Conservation (phyloP, 208 protist genomes). For the Porcisia deanei region DNA sequence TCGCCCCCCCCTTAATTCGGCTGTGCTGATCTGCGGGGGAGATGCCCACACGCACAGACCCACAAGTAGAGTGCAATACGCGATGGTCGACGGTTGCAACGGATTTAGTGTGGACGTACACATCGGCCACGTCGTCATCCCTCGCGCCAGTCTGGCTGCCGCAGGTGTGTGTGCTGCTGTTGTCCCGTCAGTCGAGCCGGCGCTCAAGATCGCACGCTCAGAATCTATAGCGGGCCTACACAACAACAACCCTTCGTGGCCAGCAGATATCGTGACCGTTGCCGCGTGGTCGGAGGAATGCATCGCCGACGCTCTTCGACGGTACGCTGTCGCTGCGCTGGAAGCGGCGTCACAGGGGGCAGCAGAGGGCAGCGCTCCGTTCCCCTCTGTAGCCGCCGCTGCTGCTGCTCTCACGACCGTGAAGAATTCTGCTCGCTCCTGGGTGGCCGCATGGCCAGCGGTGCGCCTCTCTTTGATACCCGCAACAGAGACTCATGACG, state of each 20-base stretch:
- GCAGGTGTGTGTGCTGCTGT: background rate
- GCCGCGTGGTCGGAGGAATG: constrained; percentile 3
- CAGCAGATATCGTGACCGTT: constrained; percentile 5
- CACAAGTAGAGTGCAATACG: background rate
- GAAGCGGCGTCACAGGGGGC: background rate
- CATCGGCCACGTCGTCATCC: constrained; percentile 15
- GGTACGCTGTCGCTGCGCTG: constrained; percentile 15
- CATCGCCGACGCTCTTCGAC: constrained; percentile 14
- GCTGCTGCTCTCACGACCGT: constrained; percentile 2
- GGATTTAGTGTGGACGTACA: background rate
- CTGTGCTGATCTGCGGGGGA: background rate
- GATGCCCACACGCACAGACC: background rate
- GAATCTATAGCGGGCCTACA: background rate
- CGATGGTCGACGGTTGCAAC: background rate
- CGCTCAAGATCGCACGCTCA: background rate
- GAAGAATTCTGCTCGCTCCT: background rate
- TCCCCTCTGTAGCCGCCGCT: background rate
- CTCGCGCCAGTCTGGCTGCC: background rate
- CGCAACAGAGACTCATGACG: background rate
- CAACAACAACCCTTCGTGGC: background rate
- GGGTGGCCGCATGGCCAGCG: constrained; percentile 1
- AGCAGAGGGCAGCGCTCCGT: background rate
- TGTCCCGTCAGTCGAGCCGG: background rate
- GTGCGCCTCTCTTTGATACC: background rate
- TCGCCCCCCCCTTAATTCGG: background rate